Evolutionary conservation across 257 asterid genomes (phyloP).

Genomic region (Agastache rugosa): DNA sequence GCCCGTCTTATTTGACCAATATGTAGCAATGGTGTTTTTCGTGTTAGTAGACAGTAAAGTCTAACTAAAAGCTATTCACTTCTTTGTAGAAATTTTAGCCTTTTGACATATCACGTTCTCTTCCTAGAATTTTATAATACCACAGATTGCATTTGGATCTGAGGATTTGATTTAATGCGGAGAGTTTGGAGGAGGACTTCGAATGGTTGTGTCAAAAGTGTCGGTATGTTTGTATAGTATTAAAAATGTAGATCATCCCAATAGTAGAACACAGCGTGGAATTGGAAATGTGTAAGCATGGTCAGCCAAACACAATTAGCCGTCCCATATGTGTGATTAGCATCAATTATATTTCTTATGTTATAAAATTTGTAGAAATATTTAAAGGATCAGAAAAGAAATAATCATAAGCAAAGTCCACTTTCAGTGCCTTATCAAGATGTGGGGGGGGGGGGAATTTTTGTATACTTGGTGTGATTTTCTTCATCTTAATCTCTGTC

Average conservation of each 20-base stretch:
- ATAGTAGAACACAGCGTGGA: too few relatives aligned
- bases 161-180: background rate
- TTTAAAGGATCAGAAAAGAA: background rate
- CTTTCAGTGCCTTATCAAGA: background rate
- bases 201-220: background rate
- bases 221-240: too few relatives aligned
- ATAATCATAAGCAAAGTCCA: background rate
- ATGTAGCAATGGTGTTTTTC: background rate
- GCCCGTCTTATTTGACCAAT: background rate
- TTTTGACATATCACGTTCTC: background rate
- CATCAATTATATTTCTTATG: too few relatives aligned
- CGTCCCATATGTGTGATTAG: too few relatives aligned
- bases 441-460: background rate
- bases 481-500: background rate
- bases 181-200: background rate
- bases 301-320: too few relatives aligned
- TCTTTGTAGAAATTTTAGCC: background rate
- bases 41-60: background rate
- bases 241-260: too few relatives aligned
- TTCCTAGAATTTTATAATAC: background rate
- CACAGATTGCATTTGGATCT: background rate
- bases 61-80: background rate
- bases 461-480: background rate
- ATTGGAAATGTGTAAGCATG: too few relatives aligned
- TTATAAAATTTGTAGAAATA: background rate